Evolutionary conservation across 129 eudicot genomes (phyloP).

Genomic region (Saposhnikovia divaricata): DNA sequence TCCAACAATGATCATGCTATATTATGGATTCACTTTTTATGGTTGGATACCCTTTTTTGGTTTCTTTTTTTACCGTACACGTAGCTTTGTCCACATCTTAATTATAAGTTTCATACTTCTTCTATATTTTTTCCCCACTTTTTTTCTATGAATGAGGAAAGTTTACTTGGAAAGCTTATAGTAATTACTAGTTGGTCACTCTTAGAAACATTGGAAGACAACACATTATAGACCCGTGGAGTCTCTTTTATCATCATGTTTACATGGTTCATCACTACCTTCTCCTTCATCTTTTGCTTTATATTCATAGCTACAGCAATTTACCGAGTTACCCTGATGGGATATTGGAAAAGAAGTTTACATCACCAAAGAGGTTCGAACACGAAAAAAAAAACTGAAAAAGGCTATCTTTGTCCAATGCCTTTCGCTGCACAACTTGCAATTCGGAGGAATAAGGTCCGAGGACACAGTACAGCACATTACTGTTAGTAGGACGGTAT

Average conservation of each 20-base stretch:
- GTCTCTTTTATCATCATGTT: slow-evolving; percentile 21
- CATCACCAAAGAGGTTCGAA: neutral
- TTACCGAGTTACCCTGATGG: neutral
- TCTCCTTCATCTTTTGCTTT: neutral
- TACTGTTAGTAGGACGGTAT: too few relatives aligned
- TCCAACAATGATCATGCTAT: neutral
- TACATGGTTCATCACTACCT: slow-evolving; percentile 13
- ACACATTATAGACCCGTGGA: slow-evolving; percentile 20
- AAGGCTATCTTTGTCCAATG: neutral
- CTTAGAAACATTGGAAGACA: slow-evolving; percentile 20
- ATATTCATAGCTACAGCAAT: neutral
- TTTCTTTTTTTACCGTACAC: slow-evolving; percentile 18
- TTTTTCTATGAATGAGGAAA: slow-evolving; percentile 19
- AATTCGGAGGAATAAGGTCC: neutral
- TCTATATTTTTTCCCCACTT: slow-evolving; percentile 19
- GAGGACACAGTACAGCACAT: neutral
- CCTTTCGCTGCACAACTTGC: neutral
- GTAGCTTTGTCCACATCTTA: slow-evolving; percentile 26
- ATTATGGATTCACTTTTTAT: slow-evolving; percentile 18
- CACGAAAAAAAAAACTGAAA: neutral
- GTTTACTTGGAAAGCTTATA: slow-evolving; percentile 32
- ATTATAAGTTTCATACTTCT: slow-evolving; percentile 21
- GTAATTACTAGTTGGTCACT: slow-evolving; percentile 38
- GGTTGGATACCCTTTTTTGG: slow-evolving; percentile 22
- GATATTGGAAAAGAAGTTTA: neutral